Percentiles rank a stretch among this genome's conserved stretches.
These are phyloP conservation scores for Rosa rugosa DNA, from an alignment of 306 rosid species.

Conservation along the genomic window DNA sequence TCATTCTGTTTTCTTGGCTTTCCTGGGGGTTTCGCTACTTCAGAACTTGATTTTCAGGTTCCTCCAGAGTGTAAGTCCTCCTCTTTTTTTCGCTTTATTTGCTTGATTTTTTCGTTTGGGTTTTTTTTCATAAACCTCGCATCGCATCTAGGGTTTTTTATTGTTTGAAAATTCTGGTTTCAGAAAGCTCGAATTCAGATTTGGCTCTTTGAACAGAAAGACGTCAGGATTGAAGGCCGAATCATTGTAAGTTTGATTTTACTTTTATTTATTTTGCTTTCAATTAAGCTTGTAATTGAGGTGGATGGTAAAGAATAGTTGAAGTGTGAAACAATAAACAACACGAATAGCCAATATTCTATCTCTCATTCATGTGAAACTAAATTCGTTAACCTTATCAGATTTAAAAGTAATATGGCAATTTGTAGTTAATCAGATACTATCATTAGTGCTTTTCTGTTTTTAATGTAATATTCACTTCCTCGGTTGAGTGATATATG, in stretches of 20 bases:
- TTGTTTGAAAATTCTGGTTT: background rate
- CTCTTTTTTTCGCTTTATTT: background rate
- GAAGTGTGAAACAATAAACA: background rate
- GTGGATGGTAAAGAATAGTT: background rate
- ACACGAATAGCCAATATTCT: background rate
- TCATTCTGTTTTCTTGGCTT: background rate
- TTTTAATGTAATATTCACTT: background rate
- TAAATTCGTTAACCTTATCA: background rate
- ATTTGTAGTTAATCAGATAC: background rate
- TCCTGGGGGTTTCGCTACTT: constrained; percentile 1
- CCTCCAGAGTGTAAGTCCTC: constrained; percentile 74
- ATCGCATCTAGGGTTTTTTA: background rate
- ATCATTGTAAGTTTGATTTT: constrained; percentile 56
- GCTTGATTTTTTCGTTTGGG: background rate
- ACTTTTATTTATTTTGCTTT: no score
- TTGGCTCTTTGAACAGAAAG: constrained; percentile 86
- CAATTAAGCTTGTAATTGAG: background rate
- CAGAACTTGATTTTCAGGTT: constrained; percentile 94
- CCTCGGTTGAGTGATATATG: background rate
- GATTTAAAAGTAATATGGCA: background rate
- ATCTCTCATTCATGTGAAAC: background rate
- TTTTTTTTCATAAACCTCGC: constrained; percentile 5
- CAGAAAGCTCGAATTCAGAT: constrained; percentile 92
- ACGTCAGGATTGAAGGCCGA: constrained; percentile 81
- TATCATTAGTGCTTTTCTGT: background rate